Evolutionary conservation across 441 rosid genomes (phyloP), one percentile per base, ranked within the genome.

Genomic region (Omphalea diandra): DNA sequence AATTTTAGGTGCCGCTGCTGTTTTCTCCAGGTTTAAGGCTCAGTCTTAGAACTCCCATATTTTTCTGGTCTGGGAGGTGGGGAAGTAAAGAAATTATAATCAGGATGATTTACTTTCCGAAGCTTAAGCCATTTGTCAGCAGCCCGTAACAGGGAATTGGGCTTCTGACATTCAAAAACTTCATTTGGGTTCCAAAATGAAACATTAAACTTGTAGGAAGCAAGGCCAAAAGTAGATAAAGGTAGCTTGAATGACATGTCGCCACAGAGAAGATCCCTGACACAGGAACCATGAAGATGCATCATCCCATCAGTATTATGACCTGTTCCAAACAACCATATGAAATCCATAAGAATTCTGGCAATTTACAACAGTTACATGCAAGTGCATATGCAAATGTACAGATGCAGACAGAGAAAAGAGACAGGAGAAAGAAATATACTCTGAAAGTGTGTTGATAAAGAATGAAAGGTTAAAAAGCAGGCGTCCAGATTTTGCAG

Each of bases 401-500:
- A 44, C 0, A 47, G 7, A 59, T 18, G 17, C 43, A 75, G 0
- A 8, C 35, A 40, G 7, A 29, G 8, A 2, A 26, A n/a, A 56
- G 36, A 31, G 66, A 33, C n/a, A n/a, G n/a, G 36, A 59, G n/a
- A n/a, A n/a, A n/a, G n/a, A 68, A 60, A 61, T 73, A 47, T 84
- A 93, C 97, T 75, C 38, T 76, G 87, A 44, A 56, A 73, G 63
- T 85, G 75, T 27, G 93, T 80, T 57, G 96, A 87, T 60, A 93
- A 75, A 68, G 88, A 83, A 76, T 93, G 98, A 73, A 83, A 93
- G 15, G 93, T 88, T 76, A 93, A 71, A 79, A 91, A 93, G 84
- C 96, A 91, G 10, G 97, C 94, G 76, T 93, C 98, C 63, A 93
- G 83, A 77, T 89, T 93, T 78, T 89, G 96, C 56, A 93, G 73